Evolutionary conservation across 2,329 filamentous ascomycete genomes (phyloP).

Genomic region (Aspergillus aculeatus): DNA sequence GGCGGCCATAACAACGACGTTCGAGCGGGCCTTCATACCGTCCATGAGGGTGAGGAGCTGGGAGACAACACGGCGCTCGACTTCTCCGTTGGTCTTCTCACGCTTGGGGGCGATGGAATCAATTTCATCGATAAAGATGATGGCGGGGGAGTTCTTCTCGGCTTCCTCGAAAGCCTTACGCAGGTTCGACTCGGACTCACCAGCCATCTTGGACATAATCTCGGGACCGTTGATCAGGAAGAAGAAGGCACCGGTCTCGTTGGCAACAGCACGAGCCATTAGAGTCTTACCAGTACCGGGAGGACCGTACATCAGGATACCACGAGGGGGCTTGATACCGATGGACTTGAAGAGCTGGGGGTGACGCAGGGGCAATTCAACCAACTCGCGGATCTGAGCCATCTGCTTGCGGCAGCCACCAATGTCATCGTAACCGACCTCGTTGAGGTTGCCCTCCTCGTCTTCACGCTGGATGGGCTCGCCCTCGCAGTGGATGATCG

Average conservation of each 20-base stretch:
- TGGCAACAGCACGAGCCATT: slow-evolving; percentile 97
- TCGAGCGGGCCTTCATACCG: slow-evolving; percentile 98
- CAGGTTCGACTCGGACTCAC: slow-evolving; percentile 97
- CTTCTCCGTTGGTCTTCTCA: slow-evolving; percentile 99
- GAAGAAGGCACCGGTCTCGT: slow-evolving; percentile 98
- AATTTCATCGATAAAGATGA: slow-evolving; percentile 99
- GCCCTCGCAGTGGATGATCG: slow-evolving; percentile 97
- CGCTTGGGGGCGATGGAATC: slow-evolving; percentile 99
- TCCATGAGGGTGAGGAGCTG: slow-evolving; percentile 98
- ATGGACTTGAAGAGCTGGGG: slow-evolving; percentile 99
- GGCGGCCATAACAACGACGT: slow-evolving; percentile 98
- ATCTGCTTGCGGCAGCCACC: slow-evolving; percentile 99
- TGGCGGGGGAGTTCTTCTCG: slow-evolving; percentile 98
- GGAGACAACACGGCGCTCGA: slow-evolving; percentile 96
- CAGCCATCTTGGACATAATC: slow-evolving; percentile 99
- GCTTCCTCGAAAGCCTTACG: slow-evolving; percentile 99
- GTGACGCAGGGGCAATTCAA: slow-evolving; percentile 93
- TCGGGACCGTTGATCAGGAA: slow-evolving; percentile 99
- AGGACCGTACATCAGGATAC: slow-evolving; percentile 94
- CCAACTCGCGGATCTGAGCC: slow-evolving; percentile 98
- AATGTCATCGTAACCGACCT: slow-evolving; percentile 98
- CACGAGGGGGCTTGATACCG: slow-evolving; percentile 97
- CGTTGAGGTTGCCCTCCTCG: slow-evolving; percentile 98
- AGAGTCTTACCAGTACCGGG: slow-evolving; percentile 99
- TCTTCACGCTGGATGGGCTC: slow-evolving; percentile 97